Evolutionary conservation across 2,329 filamentous ascomycete genomes (phyloP).

Genomic region (Phoma sp.): DNA sequence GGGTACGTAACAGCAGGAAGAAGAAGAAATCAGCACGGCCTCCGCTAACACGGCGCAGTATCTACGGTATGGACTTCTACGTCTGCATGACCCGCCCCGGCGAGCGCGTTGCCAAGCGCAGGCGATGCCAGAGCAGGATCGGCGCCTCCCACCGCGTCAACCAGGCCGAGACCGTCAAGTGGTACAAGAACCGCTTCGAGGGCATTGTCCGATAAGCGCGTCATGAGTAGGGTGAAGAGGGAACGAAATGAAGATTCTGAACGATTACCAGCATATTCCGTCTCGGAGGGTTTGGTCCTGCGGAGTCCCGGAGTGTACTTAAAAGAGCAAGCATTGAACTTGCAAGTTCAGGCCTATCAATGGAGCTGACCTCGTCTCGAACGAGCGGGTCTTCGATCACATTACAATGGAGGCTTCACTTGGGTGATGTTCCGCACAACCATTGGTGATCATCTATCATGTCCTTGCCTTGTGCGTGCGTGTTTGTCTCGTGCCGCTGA

Average conservation of each 20-base stretch:
- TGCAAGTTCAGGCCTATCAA: conserved; percentile 52
- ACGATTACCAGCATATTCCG: conserved; percentile 47
- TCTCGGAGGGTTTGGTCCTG: conserved; percentile 47
- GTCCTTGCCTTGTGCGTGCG: conserved; percentile 27
- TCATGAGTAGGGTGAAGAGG: conserved; percentile 28
- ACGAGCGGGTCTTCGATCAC: conserved; percentile 49
- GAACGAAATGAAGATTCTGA: conserved; percentile 43
- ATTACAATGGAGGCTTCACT: conserved; percentile 65
- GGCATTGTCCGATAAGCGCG: conserved; percentile 93
- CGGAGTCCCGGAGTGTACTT: conserved; percentile 51
- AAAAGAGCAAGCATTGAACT: conserved; percentile 49
- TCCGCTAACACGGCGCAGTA: conserved; percentile 41
- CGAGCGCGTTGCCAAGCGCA: conserved; percentile 95
- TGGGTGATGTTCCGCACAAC: conserved; percentile 64
- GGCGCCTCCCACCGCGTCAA: conserved; percentile 91
- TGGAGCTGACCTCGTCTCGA: conserved; percentile 49
- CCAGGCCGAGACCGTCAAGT: conserved; percentile 95
- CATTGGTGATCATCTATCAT: conserved; percentile 56
- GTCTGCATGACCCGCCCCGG: conserved; percentile 99
- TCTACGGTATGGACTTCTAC: conserved; percentile 96
- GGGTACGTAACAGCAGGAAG: conserved; percentile 36
- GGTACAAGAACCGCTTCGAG: conserved; percentile 96
- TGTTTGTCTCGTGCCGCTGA: conserved; percentile 21
- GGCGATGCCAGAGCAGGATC: conserved; percentile 85
- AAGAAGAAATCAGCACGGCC: not conserved